Percentiles rank a stretch among this genome's conserved stretches.
phyloP scores from a whole-genome alignment of 176 grass and related monocot genomes.

The Lolium perenne region DNA sequence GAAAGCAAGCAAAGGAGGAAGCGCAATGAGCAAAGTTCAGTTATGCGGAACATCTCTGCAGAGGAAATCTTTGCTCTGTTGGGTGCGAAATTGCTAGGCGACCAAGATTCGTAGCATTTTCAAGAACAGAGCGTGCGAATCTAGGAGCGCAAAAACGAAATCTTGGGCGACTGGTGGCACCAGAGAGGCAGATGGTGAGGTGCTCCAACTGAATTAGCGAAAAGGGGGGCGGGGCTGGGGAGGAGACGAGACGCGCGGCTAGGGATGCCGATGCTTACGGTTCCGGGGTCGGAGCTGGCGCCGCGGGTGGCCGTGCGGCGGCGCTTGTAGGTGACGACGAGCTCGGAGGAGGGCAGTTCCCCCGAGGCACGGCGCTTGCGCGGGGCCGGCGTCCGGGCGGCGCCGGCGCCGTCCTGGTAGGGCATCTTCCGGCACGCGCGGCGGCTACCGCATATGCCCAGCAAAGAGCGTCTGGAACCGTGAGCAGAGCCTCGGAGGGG shows the following conservation, averaged over 20 bases:
- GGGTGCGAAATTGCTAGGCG: background rate
- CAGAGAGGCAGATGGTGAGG: background rate
- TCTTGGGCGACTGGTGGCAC: background rate
- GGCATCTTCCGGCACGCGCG: constrained; percentile 31
- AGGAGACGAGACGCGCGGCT: background rate
- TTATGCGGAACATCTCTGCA: background rate
- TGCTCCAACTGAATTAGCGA: background rate
- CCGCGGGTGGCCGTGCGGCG: constrained; percentile 32
- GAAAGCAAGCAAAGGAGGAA: constrained; percentile 20
- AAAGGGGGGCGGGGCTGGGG: too few relatives aligned
- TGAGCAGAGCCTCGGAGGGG: background rate
- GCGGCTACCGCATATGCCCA: background rate
- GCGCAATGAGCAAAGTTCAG: background rate
- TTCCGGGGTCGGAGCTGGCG: background rate
- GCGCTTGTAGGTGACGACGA: constrained; percentile 60
- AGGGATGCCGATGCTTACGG: constrained; percentile 32
- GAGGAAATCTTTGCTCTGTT: background rate
- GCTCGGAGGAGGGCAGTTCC: background rate
- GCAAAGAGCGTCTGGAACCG: background rate
- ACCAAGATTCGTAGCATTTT: constrained; percentile 11
- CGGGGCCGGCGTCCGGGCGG: constrained; percentile 22
- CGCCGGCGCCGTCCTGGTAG: constrained; percentile 31
- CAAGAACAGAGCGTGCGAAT: constrained; percentile 29
- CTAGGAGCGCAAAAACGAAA: constrained; percentile 18
- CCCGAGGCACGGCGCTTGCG: constrained; percentile 32